These are phyloP conservation scores for Aspergillus leporis DNA, from an alignment of 495 filamentous ascomycete species.

Conservation along the genomic window DNA sequence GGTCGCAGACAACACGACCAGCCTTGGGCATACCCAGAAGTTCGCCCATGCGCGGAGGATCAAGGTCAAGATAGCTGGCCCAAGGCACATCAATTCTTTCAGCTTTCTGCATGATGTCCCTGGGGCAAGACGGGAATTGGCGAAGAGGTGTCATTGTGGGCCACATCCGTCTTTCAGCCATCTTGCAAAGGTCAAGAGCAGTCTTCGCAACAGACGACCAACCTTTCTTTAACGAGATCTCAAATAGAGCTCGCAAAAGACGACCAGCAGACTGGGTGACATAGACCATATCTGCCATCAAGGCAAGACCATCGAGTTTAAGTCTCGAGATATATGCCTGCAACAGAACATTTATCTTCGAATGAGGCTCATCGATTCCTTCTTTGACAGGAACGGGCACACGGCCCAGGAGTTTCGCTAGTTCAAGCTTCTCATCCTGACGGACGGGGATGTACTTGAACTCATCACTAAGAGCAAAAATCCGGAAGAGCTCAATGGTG, in stretches of 20 bases:
- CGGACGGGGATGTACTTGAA: conserved; percentile 99
- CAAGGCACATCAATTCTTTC: conserved; percentile 95
- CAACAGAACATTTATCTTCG: conserved; percentile 98
- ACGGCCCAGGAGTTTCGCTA: conserved; percentile 84
- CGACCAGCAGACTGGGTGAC: conserved; percentile 97
- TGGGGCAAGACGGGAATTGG: conserved; percentile 80
- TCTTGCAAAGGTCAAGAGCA: conserved; percentile 94
- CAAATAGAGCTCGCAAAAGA: conserved; percentile 93
- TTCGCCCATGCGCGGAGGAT: conserved; percentile 96
- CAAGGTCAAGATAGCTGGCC: conserved; percentile 90
- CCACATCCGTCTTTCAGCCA: conserved; percentile 99
- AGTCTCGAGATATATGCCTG: conserved; percentile 97
- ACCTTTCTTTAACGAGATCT: conserved; percentile 93
- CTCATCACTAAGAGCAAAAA: conserved; percentile 97
- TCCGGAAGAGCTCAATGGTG: conserved; percentile 90
- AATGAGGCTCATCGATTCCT: conserved; percentile 92
- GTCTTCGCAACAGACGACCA: conserved; percentile 94
- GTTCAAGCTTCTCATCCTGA: conserved; percentile 95
- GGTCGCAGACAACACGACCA: conserved; percentile 77
- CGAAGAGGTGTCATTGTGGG: conserved; percentile 94
- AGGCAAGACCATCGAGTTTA: conserved; percentile 86
- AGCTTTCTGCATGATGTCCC: conserved; percentile 86
- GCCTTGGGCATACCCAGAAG: conserved; percentile 89
- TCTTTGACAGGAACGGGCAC: conserved; percentile 98
- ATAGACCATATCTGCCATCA: conserved; percentile 99